Evolutionary conservation across 352 stramenopile genomes (phyloP), one percentile per base, ranked within the genome.

Genomic region (Pythium sp.): DNA sequence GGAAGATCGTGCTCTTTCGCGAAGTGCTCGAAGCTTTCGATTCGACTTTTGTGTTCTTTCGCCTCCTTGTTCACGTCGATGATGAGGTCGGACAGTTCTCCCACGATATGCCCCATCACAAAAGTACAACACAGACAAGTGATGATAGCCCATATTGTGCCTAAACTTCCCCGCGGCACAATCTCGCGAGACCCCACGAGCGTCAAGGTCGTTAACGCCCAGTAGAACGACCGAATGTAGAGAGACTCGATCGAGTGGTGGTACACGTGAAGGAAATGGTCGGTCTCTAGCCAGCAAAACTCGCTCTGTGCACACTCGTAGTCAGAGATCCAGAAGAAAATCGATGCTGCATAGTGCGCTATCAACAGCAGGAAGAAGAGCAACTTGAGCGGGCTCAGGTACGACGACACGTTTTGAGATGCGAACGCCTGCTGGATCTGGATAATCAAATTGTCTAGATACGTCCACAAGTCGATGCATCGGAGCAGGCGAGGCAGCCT

Each of bases 1-100:
- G 80, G 64, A 2, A 94, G 58, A 0, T 77, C 69, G 20, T 93
- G 77, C 22, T 87, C 73, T 63, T 91, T 88, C 6, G 84, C 85
- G 58, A 90, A 94, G 1, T 78, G 58, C 47, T 92, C 85, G n/a
- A 93, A 94, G 62, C 76, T 89, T 20, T 91, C 81, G 14, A 92
- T 80, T 0, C 81, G 82, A 18, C 69, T 71, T 55, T 92, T 90
- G 65, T 90, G 84, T 32, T 93, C 73, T 34, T 93, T 92, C 0
- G 57, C 76, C 34, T 93, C 82, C 55, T 93, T 93, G 12, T 84
- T 82, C 28, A 93, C 75, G 22, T 90, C 80, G 5, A 92, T 70
- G 26, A 94, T 93, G 6, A 94, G 69, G 11, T 91, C 84, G 0
- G 87, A 92, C 11, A 93, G 68, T 49, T 91, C 84, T 0, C 83